phyloP scores from a whole-genome alignment of 1,139 yeast genomes.

The Yamadazyma friedrichii region DNA sequence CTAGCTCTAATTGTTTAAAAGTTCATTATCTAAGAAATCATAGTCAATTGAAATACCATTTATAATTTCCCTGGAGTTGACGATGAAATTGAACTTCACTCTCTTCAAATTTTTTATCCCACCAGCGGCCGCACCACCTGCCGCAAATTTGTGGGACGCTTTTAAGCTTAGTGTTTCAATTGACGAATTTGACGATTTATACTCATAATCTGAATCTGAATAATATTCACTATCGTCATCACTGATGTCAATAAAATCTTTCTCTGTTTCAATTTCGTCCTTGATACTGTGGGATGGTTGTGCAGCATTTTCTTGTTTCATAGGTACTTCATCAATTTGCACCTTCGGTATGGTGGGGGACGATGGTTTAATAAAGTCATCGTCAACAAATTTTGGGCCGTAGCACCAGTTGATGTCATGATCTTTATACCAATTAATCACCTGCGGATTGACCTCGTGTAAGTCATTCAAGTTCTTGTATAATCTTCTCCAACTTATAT shows the following conservation, averaged over 20 bases:
- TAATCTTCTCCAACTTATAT: constrained; percentile 45
- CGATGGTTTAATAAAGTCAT: constrained; percentile 8
- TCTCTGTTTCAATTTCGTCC: neutral
- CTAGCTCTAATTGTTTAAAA: no score
- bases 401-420: constrained; percentile 48
- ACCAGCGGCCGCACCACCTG: constrained; percentile 3
- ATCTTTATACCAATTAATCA: constrained; percentile 44
- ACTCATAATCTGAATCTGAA: constrained; percentile 1
- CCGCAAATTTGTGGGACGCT: no score
- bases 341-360: neutral
- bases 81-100: constrained; percentile 42
- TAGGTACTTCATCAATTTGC: neutral
- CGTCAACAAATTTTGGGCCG: constrained; percentile 34
- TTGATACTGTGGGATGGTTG: neutral
- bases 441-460: constrained; percentile 30
- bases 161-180: constrained; percentile 11
- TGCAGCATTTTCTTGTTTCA: neutral
- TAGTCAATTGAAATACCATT: constrained; percentile 45
- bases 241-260: neutral
- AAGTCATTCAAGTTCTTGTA: constrained; percentile 31
- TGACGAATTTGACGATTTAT: constrained; percentile 5
- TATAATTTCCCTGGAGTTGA: constrained; percentile 42
- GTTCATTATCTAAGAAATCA: constrained; percentile 37
- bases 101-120: constrained; percentile 16
- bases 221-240: constrained; percentile 2